Evolutionary conservation across 2,329 filamentous ascomycete genomes (phyloP).

Genomic region (Orbilia ellipsospora): DNA sequence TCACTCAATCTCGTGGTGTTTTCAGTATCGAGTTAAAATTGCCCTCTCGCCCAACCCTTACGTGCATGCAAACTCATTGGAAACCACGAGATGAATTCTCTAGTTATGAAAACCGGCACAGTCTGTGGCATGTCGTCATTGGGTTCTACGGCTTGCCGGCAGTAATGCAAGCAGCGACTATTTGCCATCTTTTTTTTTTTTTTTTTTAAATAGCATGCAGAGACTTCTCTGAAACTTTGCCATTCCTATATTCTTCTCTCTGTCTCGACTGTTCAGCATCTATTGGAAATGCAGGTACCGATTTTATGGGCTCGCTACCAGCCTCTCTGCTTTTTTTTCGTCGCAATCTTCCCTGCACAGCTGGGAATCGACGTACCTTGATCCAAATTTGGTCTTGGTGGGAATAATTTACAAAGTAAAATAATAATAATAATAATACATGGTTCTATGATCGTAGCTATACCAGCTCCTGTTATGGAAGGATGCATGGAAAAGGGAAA

Average conservation of each 20-base stretch:
- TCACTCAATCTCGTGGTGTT: background rate
- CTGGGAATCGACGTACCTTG: constrained; percentile 1
- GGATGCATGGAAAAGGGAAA: too few species aligned
- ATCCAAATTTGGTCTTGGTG: constrained; percentile 51
- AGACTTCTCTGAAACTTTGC: constrained; percentile 24
- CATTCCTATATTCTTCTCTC: background rate
- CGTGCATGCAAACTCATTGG: background rate
- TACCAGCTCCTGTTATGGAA: background rate
- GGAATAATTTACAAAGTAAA: too few species aligned
- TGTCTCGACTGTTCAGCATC: background rate
- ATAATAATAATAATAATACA: too few species aligned
- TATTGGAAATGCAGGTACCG: constrained; percentile 54
- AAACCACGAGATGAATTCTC: too few species aligned
- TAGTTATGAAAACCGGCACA: background rate
- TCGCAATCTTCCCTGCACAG: constrained; percentile 23
- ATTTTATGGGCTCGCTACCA: constrained; percentile 39
- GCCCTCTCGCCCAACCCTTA: background rate
- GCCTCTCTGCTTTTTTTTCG: constrained; percentile 7
- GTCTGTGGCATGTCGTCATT: constrained; percentile 35
- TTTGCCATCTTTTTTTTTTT: background rate
- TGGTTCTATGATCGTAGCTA: too few species aligned
- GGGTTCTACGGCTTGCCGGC: too few species aligned
- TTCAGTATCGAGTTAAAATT: too few species aligned
- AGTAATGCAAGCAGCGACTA: too few species aligned
- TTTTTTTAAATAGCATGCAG: background rate